Base-by-base conservation (phyloP, 2,329 filamentous ascomycete species). In the Aspergillus calidoustus region DNA sequence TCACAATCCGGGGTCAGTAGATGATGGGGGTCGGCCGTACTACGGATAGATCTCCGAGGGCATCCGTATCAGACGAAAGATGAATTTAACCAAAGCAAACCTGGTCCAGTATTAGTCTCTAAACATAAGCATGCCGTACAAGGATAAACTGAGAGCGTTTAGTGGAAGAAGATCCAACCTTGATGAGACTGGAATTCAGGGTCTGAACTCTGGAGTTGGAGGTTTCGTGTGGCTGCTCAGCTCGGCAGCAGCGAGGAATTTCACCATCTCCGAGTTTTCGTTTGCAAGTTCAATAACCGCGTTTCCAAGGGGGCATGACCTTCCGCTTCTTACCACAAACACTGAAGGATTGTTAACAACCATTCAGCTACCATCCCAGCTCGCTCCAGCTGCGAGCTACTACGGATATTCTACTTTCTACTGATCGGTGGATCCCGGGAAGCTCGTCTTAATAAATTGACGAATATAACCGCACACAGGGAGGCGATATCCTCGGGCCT, bases 61-160 rank as follows among this genome's bases (percentile, higher is more conserved):
- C 13, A 15, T 13, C 23, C 38, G 25, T 34, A n/a, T 41, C 23
- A 8, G 5, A 25, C 8, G 46, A 25, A 9, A 28, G n/a, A 25
- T 43, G 19, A 22, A 43, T n/a, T 22, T 19, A 11, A 43, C 23
- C 38, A 41, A 22, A 15, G 19, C 19, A 41, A 53, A 8, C n/a
- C 30, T 19, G 6, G 34, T 19, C 41, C 22, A 22, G 17, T 15
- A 41, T 23, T 17, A 25, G 19, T 7, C n/a, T 48, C 7, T 4
- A 53, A 46, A 43, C 30, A 50, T 50, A 30, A 22, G 47, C n/a
- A 57, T 28, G 6, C 30, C 46, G 38, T 41, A 28, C 54, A 57
- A 43, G 31, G 34, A 19, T 30, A 9, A 43, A 50, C 13, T 28
- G 46, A 13, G 48, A 34, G 28, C 54, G 30, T 46, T 48, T 43